These are phyloP conservation scores for Gardenia jasminoides DNA, from an alignment of 257 asterid species.

Conservation along the genomic window DNA sequence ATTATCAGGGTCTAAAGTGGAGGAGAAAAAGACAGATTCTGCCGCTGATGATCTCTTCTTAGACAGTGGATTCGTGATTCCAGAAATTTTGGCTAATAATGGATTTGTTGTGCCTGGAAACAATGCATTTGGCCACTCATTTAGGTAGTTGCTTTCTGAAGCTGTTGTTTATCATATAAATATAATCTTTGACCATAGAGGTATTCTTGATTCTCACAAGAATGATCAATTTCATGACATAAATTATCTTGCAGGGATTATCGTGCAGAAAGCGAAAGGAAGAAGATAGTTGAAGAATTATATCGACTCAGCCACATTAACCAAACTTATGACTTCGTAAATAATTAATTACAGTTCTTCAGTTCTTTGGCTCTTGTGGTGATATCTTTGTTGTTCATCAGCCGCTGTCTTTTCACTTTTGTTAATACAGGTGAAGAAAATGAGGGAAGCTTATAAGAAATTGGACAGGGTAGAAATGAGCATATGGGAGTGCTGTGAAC, in stretches of 20 bases:
- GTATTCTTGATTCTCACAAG: not conserved
- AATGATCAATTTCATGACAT: not conserved
- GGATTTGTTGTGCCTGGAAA: constrained; percentile 28
- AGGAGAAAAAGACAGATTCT: not conserved
- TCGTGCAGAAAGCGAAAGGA: constrained; percentile 22
- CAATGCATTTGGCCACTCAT: constrained; percentile 41
- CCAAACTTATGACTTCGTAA: constrained; percentile 37
- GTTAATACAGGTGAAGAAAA: constrained; percentile 31
- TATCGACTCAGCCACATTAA: constrained; percentile 32
- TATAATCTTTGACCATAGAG: not conserved
- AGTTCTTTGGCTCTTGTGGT: not conserved
- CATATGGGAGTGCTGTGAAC: constrained; percentile 54
- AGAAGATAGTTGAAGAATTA: constrained; percentile 18
- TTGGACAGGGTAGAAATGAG: constrained; percentile 42
- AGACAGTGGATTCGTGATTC: constrained; percentile 5
- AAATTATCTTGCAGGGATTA: constrained; percentile 28
- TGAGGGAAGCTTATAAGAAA: constrained; percentile 33
- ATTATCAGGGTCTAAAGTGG: not conserved
- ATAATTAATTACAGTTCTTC: not conserved
- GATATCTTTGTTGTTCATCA: not conserved
- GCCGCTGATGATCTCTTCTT: constrained; percentile 3
- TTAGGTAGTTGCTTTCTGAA: constrained; percentile 25
- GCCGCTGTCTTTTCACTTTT: not conserved
- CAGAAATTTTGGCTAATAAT: not conserved
- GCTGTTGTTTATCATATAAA: not conserved